Conservation (phyloP, 2,329 filamentous ascomycete species). For the Orbilia ellipsospora region DNA sequence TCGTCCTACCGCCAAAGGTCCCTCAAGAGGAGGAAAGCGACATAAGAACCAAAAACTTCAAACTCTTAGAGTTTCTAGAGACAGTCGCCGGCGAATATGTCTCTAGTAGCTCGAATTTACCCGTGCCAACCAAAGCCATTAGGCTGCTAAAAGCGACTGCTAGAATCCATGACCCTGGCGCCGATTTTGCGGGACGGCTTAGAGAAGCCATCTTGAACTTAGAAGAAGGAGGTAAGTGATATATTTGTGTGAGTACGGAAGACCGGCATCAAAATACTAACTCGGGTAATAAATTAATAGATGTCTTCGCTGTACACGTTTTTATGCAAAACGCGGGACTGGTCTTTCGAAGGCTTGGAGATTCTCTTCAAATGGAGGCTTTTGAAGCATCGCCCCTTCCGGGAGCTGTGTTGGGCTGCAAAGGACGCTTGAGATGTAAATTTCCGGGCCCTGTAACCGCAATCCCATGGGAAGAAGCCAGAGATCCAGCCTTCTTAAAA, state of each 20-base stretch:
- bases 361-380: constrained; percentile 62
- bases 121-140: not conserved
- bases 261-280: not conserved
- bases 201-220: not conserved
- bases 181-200: constrained; percentile 5
- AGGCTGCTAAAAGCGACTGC: constrained; percentile 4
- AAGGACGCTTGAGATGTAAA: constrained; percentile 63
- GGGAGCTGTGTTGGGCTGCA: constrained; percentile 61
- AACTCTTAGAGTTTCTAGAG: constrained; percentile 12
- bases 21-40: constrained; percentile 27
- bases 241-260: not conserved
- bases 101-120: too few species aligned
- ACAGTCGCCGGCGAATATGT: not conserved
- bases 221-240: constrained; percentile 14
- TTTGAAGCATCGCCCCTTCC: constrained; percentile 66
- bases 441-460: constrained; percentile 64
- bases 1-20: constrained; percentile 32
- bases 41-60: not conserved
- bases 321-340: constrained; percentile 66
- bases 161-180: not conserved
- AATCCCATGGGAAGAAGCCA: constrained; percentile 17
- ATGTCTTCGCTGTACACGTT: constrained; percentile 63
- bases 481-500: constrained; percentile 7
- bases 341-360: constrained; percentile 61
- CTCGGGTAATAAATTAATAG: constrained; percentile 36